A percentile compares a stretch with the other conserved stretches of the same genome.
phyloP scores from a whole-genome alignment of 1,284 basidiomycete genomes.

The Moniliella sp. region DNA sequence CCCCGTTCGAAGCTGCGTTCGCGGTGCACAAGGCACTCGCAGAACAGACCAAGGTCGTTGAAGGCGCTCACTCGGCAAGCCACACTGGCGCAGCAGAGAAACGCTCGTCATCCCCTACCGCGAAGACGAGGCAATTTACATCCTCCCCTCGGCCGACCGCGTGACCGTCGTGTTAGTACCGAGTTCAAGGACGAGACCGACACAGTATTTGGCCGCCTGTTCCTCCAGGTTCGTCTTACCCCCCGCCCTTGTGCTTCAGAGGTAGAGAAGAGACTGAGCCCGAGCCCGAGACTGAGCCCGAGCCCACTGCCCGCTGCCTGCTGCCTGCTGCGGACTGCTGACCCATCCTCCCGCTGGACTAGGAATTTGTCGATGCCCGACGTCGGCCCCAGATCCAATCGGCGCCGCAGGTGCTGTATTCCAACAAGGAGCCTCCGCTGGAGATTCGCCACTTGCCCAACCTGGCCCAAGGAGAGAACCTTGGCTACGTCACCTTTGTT shows the following conservation, averaged over 20 bases:
- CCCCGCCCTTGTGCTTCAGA: no score
- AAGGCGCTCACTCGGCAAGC: no score
- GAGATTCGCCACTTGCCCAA: constrained; percentile 73
- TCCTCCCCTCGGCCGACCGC: constrained; percentile 75
- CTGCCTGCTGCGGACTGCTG: no score
- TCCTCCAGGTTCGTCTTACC: constrained; percentile 58
- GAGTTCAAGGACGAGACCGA: constrained; percentile 94
- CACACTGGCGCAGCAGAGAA: no score
- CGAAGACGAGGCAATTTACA: constrained; percentile 81
- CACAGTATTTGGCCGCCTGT: constrained; percentile 83
- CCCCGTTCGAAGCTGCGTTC: constrained; percentile 80
- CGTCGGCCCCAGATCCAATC: constrained; percentile 78
- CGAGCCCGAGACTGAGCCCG: no score
- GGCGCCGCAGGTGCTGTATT: constrained; percentile 93
- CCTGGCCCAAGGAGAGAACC: constrained; percentile 62
- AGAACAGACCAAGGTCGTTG: no score
- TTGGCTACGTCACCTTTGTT: constrained; percentile 90
- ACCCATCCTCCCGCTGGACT: constrained; percentile 67
- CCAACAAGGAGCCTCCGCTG: constrained; percentile 77
- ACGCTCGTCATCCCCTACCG: constrained; percentile 79
- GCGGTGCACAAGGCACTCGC: constrained; percentile 61
- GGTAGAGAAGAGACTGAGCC: no score
- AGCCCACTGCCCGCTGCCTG: no score
- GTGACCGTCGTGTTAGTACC: constrained; percentile 91
- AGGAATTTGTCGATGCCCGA: constrained; percentile 97